A percentile compares a stretch with the other conserved stretches of the same genome.
These are phyloP conservation scores for Nicotiana knightiana DNA, from an alignment of 257 asterid species.

Conservation along the genomic window DNA sequence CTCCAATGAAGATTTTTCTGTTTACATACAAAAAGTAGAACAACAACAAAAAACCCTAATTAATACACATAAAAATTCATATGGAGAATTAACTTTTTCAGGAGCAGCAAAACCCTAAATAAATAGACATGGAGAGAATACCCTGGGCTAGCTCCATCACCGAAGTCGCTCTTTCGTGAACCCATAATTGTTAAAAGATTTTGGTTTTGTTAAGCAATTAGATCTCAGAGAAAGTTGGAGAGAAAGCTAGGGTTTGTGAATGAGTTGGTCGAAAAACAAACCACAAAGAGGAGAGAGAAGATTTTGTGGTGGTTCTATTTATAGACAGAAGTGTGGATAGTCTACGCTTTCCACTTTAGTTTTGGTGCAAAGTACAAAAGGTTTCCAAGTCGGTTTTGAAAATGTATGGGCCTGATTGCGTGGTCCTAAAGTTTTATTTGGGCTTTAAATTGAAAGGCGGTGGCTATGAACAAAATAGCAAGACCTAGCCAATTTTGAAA, in stretches of 20 bases:
- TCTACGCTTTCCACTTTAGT: no score
- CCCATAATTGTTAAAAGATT: slow-evolving; percentile 39
- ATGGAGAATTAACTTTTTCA: background rate
- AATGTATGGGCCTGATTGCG: no score
- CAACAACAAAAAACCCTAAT: background rate
- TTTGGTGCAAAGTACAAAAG: no score
- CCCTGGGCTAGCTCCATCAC: slow-evolving; percentile 97
- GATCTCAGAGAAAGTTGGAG: slow-evolving; percentile 28
- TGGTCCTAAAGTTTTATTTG: no score
- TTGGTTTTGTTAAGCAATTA: background rate
- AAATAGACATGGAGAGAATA: slow-evolving; percentile 10
- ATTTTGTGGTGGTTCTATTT: background rate
- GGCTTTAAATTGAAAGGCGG: no score
- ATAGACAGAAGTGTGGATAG: no score
- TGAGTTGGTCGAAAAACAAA: background rate
- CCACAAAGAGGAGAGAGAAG: background rate
- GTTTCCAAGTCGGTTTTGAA: no score
- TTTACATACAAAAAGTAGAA: background rate
- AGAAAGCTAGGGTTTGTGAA: background rate
- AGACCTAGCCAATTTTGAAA: no score
- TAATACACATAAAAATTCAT: background rate
- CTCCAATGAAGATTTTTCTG: slow-evolving; percentile 89
- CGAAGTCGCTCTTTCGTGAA: slow-evolving; percentile 66
- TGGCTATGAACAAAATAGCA: no score
- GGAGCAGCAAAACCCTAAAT: background rate